A percentile compares a stretch with the other conserved stretches of the same genome.
phyloP scores from a whole-genome alignment of 2,329 filamentous ascomycete species.

The Stagonosporopsis vannaccii region DNA sequence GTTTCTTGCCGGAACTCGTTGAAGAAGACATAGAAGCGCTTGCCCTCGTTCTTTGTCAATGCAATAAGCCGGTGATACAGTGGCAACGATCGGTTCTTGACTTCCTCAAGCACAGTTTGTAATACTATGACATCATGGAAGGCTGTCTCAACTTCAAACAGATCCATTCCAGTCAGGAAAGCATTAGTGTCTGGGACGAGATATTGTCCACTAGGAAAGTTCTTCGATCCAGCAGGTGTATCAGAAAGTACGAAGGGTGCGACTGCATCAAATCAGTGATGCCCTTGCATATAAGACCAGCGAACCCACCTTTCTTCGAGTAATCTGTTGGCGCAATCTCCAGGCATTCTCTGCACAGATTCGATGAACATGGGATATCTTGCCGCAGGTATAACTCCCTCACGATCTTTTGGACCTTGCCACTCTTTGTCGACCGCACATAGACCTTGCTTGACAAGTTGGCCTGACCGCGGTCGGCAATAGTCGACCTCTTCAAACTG shows the following conservation, averaged over 20 bases:
- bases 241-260: slow-evolving; percentile 88
- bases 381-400: slow-evolving; percentile 93
- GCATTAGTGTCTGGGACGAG: slow-evolving; percentile 96
- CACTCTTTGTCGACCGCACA: slow-evolving; percentile 90
- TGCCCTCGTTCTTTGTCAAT: slow-evolving; percentile 93
- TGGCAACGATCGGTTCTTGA: slow-evolving; percentile 90
- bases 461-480: slow-evolving; percentile 63
- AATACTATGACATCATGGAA: slow-evolving; percentile 98
- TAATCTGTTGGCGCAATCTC: slow-evolving; percentile 80
- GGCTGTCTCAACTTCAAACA: slow-evolving; percentile 89
- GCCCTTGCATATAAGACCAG: slow-evolving; percentile 13
- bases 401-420: slow-evolving; percentile 99
- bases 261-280: slow-evolving; percentile 59
- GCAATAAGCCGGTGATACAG: slow-evolving; percentile 93
- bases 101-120: slow-evolving; percentile 94
- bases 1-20: slow-evolving; percentile 97
- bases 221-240: slow-evolving; percentile 81
- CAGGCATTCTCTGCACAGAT: slow-evolving; percentile 80
- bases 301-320: slow-evolving; percentile 70
- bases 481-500: slow-evolving; percentile 66
- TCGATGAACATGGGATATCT: slow-evolving; percentile 96
- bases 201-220: slow-evolving; percentile 88
- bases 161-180: slow-evolving; percentile 92
- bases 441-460: slow-evolving; percentile 96
- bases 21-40: slow-evolving; percentile 98